Base-by-base conservation (phyloP, 2,329 filamentous ascomycete species). In the Coleophoma eucalyptorum region DNA sequence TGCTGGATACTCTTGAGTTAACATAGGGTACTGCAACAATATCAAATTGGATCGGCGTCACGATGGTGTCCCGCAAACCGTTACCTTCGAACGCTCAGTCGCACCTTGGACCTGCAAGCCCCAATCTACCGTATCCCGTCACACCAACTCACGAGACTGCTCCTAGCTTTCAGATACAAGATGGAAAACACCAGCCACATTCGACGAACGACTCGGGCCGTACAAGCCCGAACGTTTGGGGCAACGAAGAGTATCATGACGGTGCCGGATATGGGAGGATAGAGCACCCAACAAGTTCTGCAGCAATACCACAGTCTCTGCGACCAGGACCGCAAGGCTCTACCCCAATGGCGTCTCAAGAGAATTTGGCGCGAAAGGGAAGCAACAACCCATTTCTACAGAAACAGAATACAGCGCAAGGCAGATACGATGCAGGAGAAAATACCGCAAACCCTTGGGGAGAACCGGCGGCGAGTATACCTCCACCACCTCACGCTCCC, bases 351-450 rank as follows among this genome's bases (percentile, higher is more conserved):
- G 52, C 48, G 20, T 63, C 62, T 11, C 56, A 57, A 19, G 62
- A 63, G 35, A 49, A 44, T 46, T 38, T 60, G 31, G 43, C 52
- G 16, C 54, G 56, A 34, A 35, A 49, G n/a, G 8, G 50, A 5
- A 52, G 38, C n/a, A 65, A 59, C n/a, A 67, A 67, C 48, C 64
- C 64, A n/a, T 67, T 58, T 45, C 19, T 62, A 19, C 54, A 55
- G 35, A 58, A 49, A n/a, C 55, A 63, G 33, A 48, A 51, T 8
- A 58, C 52, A 13, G 26, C 26, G 26, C 53, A 50, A 48, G 51
- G 44, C 43, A 50, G 45, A 3, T 52, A 46, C 15, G 55, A 48
- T 43, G 55, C 55, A 33, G 58, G 53, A 18, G 58, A 63, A 44
- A 61, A 58, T 34, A 63, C 63, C 53, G 57, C 62, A 21, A 50